Evolutionary conservation across 2,329 filamentous ascomycete species (phyloP), one percentile per base, ranked within the genome.

Genomic region (Exophiala calicioides): DNA sequence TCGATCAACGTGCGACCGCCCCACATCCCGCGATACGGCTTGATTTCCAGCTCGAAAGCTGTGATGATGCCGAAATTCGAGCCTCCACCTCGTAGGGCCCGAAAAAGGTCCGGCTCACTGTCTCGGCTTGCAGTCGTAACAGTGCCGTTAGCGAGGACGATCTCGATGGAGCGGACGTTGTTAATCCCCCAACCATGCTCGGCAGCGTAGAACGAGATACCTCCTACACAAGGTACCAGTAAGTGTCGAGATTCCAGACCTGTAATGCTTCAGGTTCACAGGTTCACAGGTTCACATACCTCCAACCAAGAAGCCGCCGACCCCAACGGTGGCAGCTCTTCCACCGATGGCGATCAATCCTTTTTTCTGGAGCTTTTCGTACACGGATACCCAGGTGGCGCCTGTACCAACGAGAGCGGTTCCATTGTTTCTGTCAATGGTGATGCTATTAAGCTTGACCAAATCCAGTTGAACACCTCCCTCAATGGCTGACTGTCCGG

Each of bases 31-130:
- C 65, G 66, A 5, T 61, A 66, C 1, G 64, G 60, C 35, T 40
- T 27, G 15, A 29, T 40, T 15, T 33, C n/a, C 15, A 37, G 21
- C 7, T 5, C 21, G n/a, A 34, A 43, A 23, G 26, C 12, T 16
- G 42, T 39, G 12, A 45, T 32, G 50, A 78, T 68, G 30, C 77
- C 78, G 50, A 75, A 79, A 58, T 78, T 80, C 62, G 73, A 78
- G 12, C 75, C 73, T 12, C 79, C 79, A 9, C 79, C 80, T 45
- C 74, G 73, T 4, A 81, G 68, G 0, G 74, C 77, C 53, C 66
- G 68, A 62, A 69, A 80, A 5, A 83, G 65, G 45, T 81, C 77
- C 0, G 68, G 49, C 48, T 81, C 64, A 9, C 64, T 59, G 1
- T 58, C 58, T 3, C 59, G 56, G 13, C 68, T 74, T 2, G 72